These are phyloP conservation scores for Plantago coronopus DNA, from an alignment of 305 asterid genomes.

Conservation along the genomic window DNA sequence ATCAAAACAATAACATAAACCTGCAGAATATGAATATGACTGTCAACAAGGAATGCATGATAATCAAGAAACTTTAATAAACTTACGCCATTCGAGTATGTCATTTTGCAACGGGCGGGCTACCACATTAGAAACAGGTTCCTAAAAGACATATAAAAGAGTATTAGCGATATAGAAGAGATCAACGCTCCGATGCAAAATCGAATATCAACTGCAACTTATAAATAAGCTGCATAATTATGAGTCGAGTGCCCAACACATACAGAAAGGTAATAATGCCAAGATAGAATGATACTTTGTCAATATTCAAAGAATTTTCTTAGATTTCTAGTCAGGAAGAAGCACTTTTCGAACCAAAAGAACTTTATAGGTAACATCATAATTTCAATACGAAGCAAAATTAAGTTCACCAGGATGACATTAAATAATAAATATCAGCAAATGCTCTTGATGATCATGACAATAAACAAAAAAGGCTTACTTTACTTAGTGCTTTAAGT, in stretches of 20 bases:
- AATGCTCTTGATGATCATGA: neutral
- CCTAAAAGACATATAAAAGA: slow-evolving; percentile 39
- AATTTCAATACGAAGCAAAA: neutral
- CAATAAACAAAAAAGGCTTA: slow-evolving; percentile 31
- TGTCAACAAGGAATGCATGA: neutral
- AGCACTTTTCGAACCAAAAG: slow-evolving; percentile 3
- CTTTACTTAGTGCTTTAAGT: slow-evolving; percentile 90
- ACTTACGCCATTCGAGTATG: slow-evolving; percentile 99
- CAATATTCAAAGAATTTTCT: slow-evolving; percentile 15
- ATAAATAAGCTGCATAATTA: neutral
- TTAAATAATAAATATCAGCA: slow-evolving; percentile 4
- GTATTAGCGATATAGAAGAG: slow-evolving; percentile 18
- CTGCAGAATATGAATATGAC: neutral
- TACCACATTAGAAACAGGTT: slow-evolving; percentile 92
- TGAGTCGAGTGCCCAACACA: neutral
- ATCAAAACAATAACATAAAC: neutral
- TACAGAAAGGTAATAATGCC: too few relatives aligned
- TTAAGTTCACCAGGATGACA: neutral
- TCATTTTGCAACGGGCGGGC: slow-evolving; percentile 90
- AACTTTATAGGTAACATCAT: neutral
- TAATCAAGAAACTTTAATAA: slow-evolving; percentile 17
- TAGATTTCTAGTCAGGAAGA: neutral
- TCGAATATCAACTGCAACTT: neutral
- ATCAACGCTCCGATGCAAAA: neutral
- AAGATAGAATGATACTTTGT: neutral